A percentile compares a stretch with the other conserved stretches of the same genome.
Conservation (phyloP, 768 basidiomycete species). For the Tulasnella sp. region DNA sequence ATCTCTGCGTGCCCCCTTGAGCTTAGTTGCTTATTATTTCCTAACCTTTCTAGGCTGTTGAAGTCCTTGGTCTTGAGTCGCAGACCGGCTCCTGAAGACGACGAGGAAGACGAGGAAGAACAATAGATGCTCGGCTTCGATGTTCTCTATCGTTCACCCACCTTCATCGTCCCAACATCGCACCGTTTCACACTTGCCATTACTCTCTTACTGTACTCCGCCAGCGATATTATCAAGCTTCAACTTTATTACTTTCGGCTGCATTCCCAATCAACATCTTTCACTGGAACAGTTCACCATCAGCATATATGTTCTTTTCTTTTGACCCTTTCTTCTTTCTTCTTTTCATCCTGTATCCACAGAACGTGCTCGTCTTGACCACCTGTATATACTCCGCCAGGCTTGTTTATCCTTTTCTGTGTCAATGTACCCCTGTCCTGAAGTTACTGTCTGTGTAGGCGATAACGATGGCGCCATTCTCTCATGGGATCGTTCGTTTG, state of each 20-base stretch:
- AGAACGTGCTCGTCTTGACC: not conserved
- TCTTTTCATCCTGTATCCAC: not conserved
- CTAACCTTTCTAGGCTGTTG: slow-evolving; percentile 36
- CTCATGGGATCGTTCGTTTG: not conserved
- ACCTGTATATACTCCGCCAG: not conserved
- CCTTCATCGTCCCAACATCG: no score
- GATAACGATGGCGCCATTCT: not conserved
- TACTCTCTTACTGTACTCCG: not conserved
- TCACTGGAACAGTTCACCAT: not conserved
- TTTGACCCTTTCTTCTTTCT: not conserved
- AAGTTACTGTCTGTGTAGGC: not conserved
- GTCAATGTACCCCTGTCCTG: not conserved
- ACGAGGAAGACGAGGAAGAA: not conserved
- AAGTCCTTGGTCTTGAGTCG: slow-evolving; percentile 57
- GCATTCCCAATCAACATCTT: not conserved
- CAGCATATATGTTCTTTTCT: not conserved
- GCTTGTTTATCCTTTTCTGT: not conserved
- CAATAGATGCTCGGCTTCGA: not conserved
- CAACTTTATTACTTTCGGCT: not conserved
- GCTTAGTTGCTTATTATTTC: not conserved
- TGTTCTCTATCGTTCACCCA: not conserved
- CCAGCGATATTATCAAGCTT: not conserved
- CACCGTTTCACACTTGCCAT: no score
- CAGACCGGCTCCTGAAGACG: slow-evolving; percentile 27
- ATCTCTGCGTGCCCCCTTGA: not conserved